Base-by-base conservation (phyloP, 129 eudicot species). In the carrot (Daucus carota) region DNA sequence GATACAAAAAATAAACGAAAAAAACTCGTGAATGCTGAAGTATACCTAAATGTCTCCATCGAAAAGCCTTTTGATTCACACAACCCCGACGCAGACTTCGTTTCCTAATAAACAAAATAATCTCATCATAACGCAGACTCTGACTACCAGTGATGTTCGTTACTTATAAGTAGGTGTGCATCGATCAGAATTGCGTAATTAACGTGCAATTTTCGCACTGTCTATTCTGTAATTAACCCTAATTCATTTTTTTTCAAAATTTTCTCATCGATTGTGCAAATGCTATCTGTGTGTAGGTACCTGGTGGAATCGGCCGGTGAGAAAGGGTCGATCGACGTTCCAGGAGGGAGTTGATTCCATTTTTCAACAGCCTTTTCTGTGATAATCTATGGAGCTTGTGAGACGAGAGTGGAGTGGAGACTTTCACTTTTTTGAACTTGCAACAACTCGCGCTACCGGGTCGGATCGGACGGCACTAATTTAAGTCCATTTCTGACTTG, bases 221-320 rank as follows among this genome's bases (percentile, higher is more conserved):
- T 43, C 47, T 43, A 1, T 57, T 7, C 3, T 57, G n/a, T 57
- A 8, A 57, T n/a, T n/a, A 57, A 57, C 32, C 66, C 66, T 26
- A 57, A 24, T n/a, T 57, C 66, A 1, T n/a, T 24, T 57, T 57
- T 57, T 26, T 57, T 26, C 8, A 57, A n/a, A n/a, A n/a, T n/a
- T 57, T 57, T 24, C 29, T 57, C 8, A 50, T 50, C 24, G 0
- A 15, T 50, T 16, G 18, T 2, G 4, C 32, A n/a, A 57, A 57
- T 57, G 66, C 32, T 24, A 57, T 52, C 6, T 3, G 1, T 26
- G 29, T n/a, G 29, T 60, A 8, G 2, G 6, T 41, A 85, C 89
- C 86, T 85, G 89, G 75, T 82, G 86, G 33, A 85, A 85, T 38
- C 84, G 86, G 59, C 89, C 89, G 42, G 89, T 85, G 40, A 82